Conservation (phyloP, 208 protist genomes). For the Endotrypanum monterogeii region DNA sequence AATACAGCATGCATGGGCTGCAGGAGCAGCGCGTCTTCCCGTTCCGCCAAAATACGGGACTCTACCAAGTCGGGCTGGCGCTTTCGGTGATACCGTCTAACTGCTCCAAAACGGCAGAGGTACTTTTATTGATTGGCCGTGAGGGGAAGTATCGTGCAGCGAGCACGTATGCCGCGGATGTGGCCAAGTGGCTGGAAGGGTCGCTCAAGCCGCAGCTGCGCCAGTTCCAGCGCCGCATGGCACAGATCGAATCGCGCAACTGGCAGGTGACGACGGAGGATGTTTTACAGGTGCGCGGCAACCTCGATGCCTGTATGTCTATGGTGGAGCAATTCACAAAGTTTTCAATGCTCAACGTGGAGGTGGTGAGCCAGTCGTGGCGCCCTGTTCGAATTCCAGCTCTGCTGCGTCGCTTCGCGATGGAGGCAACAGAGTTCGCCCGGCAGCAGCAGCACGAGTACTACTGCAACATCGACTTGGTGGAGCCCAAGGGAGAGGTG, state of each 20-base stretch:
- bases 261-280: conserved; percentile 66
- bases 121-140: conserved; percentile 79
- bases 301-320: conserved; percentile 67
- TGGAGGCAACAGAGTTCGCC: conserved; percentile 42
- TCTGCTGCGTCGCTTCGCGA: conserved; percentile 55
- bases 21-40: conserved; percentile 51
- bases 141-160: conserved; percentile 70
- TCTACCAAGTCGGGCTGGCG: conserved; percentile 64
- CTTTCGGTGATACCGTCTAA: conserved; percentile 79
- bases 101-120: conserved; percentile 48
- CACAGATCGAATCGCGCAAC: conserved; percentile 51
- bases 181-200: conserved; percentile 68
- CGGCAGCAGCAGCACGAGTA: conserved; percentile 35
- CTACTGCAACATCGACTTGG: conserved; percentile 57
- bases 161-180: conserved; percentile 75
- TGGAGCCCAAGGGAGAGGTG: conserved; percentile 57
- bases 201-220: conserved; percentile 75
- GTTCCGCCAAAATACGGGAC: conserved; percentile 67
- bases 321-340: conserved; percentile 73
- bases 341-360: conserved; percentile 79
- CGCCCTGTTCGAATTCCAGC: conserved; percentile 61
- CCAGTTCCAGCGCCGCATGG: conserved; percentile 62
- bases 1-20: conserved; percentile 53
- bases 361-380: conserved; percentile 74
- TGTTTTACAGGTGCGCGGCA: conserved; percentile 54